Percentiles rank a stretch among this genome's conserved stretches.
Conservation (phyloP, 495 filamentous ascomycete genomes). For the Trichoderma orchidacearum region DNA sequence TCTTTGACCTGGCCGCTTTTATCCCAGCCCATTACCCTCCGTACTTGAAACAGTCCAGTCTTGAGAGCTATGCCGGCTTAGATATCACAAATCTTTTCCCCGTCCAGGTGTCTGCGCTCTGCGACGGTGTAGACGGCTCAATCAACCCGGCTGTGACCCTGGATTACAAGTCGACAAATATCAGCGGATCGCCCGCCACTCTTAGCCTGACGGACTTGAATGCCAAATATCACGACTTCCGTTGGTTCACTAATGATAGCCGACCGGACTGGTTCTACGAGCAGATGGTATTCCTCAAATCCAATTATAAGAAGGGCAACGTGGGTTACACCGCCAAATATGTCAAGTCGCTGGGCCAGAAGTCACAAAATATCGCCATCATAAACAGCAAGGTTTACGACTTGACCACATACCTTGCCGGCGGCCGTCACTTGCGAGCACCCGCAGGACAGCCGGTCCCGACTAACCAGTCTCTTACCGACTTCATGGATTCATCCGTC, state of each 20-base stretch:
- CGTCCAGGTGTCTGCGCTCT: constrained; percentile 86
- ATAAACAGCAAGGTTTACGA: constrained; percentile 80
- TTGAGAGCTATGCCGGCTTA: constrained; percentile 69
- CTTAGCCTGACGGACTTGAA: constrained; percentile 60
- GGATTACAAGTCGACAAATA: constrained; percentile 68
- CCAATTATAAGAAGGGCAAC: constrained; percentile 75
- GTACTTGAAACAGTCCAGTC: constrained; percentile 44
- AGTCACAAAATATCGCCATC: constrained; percentile 57
- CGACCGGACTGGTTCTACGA: constrained; percentile 86
- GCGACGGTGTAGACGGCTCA: constrained; percentile 54
- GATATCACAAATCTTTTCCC: constrained; percentile 87
- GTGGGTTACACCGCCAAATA: constrained; percentile 75
- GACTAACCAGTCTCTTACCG: constrained; percentile 34
- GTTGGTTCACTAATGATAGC: constrained; percentile 64
- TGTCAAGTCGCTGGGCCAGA: constrained; percentile 52
- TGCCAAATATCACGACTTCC: constrained; percentile 83
- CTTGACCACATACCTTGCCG: constrained; percentile 69
- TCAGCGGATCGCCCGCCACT: constrained; percentile 46
- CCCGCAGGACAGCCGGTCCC: constrained; percentile 35
- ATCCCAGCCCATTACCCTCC: constrained; percentile 67
- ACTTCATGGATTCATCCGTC: constrained; percentile 76
- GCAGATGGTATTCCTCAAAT: constrained; percentile 60
- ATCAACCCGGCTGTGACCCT: constrained; percentile 61
- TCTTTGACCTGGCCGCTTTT: constrained; percentile 71
- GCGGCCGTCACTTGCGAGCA: constrained; percentile 52